These are phyloP conservation scores for Didymellaceae sp. DNA, from an alignment of 2,329 filamentous ascomycete genomes.

Conservation along the genomic window DNA sequence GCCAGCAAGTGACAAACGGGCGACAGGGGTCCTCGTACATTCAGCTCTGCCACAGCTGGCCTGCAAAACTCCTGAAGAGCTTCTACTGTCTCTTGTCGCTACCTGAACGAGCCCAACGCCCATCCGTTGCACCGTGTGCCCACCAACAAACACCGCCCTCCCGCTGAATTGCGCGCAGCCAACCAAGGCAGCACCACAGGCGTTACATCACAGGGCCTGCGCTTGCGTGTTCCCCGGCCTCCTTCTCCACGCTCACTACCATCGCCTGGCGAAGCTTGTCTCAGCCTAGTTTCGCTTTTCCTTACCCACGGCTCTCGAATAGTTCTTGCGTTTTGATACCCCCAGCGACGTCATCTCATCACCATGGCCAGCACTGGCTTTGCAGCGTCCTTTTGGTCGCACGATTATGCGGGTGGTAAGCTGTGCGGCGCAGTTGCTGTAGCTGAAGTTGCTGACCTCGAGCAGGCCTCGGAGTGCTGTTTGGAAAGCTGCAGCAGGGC, in stretches of 20 bases:
- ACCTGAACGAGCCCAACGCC: constrained; percentile 16
- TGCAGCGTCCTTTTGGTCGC: constrained; percentile 96
- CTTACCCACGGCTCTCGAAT: constrained; percentile 20
- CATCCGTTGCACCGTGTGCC: constrained; percentile 13
- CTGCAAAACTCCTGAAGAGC: constrained; percentile 26
- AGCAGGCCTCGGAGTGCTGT: constrained; percentile 83
- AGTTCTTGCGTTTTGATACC: constrained; percentile 30
- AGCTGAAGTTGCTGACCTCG: constrained; percentile 30
- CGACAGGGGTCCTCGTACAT: constrained; percentile 23
- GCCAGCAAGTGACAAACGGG: constrained; percentile 23
- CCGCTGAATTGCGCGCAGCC: constrained; percentile 17
- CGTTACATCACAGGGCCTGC: constrained; percentile 16
- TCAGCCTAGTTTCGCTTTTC: constrained; percentile 16
- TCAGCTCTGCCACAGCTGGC: constrained; percentile 29
- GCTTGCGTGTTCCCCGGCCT: constrained; percentile 21
- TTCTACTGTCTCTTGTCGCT: constrained; percentile 9
- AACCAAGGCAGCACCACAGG: constrained; percentile 20
- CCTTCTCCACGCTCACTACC: constrained; percentile 33
- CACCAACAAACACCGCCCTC: constrained; percentile 3
- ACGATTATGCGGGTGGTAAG: constrained; percentile 93
- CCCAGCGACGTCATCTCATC: constrained; percentile 26
- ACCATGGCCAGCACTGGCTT: constrained; percentile 63
- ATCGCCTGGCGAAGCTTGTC: constrained; percentile 19
- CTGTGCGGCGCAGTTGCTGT: constrained; percentile 51
- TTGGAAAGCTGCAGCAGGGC: constrained; percentile 95